A percentile compares a stretch with the other conserved stretches of the same genome.
Evolutionary conservation across 2,329 filamentous ascomycete genomes (phyloP).

Genomic region (Fusarium setosum): DNA sequence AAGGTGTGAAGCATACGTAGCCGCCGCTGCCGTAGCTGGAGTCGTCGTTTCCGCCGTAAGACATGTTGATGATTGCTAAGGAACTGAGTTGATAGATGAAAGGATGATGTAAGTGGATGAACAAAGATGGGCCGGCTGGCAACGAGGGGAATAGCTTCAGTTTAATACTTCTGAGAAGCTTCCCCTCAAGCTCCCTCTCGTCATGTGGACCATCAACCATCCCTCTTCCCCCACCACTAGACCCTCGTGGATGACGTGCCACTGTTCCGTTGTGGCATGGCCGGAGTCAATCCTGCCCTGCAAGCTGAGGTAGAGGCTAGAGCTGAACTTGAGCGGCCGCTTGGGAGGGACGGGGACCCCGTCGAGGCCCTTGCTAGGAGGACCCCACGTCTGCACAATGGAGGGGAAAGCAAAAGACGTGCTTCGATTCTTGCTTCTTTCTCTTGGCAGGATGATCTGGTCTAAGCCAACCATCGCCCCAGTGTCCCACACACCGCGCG

Average conservation of each 20-base stretch:
- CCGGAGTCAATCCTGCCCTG: constrained; percentile 17
- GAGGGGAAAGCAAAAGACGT: not conserved
- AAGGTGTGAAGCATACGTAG: constrained; percentile 33
- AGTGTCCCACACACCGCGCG: constrained; percentile 31
- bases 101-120: constrained; percentile 7
- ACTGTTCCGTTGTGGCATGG: constrained; percentile 30
- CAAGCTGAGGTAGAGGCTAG: constrained; percentile 18
- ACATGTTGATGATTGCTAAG: constrained; percentile 51
- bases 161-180: constrained; percentile 35
- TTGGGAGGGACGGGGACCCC: constrained; percentile 7
- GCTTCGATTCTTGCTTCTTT: constrained; percentile 2
- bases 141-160: constrained; percentile 21
- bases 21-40: constrained; percentile 47
- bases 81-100: constrained; percentile 1
- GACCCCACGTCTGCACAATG: not conserved
- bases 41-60: constrained; percentile 58
- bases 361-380: constrained; percentile 4
- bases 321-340: constrained; percentile 4
- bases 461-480: constrained; percentile 4
- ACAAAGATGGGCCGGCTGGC: not conserved
- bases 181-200: constrained; percentile 10
- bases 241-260: constrained; percentile 38
- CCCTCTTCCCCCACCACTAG: constrained; percentile 12
- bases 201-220: constrained; percentile 27
- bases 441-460: constrained; percentile 12